These are phyloP conservation scores for Venturia carpophila DNA, from an alignment of 2,329 filamentous ascomycete genomes.

Conservation along the genomic window DNA sequence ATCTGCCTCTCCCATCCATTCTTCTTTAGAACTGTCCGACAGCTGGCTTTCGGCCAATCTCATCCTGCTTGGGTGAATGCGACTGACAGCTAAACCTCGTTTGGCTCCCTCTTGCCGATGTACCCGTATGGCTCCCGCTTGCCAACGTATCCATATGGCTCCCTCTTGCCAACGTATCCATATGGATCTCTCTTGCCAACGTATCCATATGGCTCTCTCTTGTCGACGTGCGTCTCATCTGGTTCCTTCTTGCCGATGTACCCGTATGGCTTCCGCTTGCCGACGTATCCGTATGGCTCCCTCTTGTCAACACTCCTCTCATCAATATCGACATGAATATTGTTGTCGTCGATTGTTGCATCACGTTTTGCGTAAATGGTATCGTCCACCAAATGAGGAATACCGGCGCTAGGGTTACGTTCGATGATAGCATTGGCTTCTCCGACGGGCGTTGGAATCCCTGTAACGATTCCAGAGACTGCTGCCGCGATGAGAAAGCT, in stretches of 20 bases:
- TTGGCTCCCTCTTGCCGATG: neutral
- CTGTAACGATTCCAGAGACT: neutral
- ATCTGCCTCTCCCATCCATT: too few relatives aligned
- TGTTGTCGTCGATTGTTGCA: neutral
- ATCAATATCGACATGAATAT: neutral
- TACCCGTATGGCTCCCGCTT: neutral
- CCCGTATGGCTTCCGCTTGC: neutral
- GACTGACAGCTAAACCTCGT: too few relatives aligned
- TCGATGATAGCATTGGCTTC: neutral
- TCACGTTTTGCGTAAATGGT: neutral
- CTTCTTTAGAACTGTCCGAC: too few relatives aligned
- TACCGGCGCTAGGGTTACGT: neutral
- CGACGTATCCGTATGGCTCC: neutral
- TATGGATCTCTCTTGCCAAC: neutral
- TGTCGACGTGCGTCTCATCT: neutral
- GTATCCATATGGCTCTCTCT: neutral
- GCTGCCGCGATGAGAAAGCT: neutral
- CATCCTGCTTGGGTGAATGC: too few relatives aligned
- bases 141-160: neutral
- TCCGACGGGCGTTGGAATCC: neutral
- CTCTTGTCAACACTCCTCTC: neutral
- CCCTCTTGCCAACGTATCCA: neutral
- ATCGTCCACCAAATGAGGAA: neutral
- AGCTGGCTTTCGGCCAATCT: too few relatives aligned
- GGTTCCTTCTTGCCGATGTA: neutral